Evolutionary conservation across 768 basidiomycete species (phyloP).

Genomic region (Naganishia onofrii): DNA sequence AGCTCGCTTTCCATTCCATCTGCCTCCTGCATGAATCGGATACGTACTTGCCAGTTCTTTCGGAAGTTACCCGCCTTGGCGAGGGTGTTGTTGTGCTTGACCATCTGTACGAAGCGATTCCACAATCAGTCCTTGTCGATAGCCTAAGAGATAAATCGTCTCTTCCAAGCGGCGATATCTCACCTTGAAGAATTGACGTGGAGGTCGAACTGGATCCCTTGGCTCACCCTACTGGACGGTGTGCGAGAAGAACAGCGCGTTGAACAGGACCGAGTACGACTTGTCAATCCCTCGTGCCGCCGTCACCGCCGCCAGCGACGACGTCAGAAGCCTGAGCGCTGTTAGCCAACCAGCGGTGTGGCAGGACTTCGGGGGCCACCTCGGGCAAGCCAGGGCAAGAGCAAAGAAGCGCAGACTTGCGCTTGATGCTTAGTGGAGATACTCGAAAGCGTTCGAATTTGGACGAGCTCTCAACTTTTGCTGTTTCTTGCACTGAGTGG

Average conservation of each 20-base stretch:
- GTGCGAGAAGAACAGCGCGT: not conserved
- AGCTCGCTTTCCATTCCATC: not conserved
- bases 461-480: no score
- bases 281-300: slow-evolving; percentile 4
- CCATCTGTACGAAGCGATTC: slow-evolving; percentile 33
- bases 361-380: no score
- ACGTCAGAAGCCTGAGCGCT: not conserved
- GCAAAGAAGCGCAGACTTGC: no score
- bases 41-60: slow-evolving; percentile 34
- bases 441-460: no score
- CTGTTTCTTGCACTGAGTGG: no score
- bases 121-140: slow-evolving; percentile 1
- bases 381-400: not conserved
- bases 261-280: no score
- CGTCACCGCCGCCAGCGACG: slow-evolving; percentile 1
- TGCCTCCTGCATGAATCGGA: slow-evolving; percentile 7
- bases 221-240: slow-evolving; percentile 10
- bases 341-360: slow-evolving; percentile 13
- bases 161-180: no score
- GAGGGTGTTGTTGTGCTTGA: slow-evolving; percentile 51
- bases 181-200: slow-evolving; percentile 25
- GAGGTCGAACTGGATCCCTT: slow-evolving; percentile 25
- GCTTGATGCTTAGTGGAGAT: no score
- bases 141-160: no score
- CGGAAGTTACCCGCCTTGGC: slow-evolving; percentile 47